Conservation (phyloP, 2,329 filamentous ascomycete genomes). For the Pseudonectria buxi region DNA sequence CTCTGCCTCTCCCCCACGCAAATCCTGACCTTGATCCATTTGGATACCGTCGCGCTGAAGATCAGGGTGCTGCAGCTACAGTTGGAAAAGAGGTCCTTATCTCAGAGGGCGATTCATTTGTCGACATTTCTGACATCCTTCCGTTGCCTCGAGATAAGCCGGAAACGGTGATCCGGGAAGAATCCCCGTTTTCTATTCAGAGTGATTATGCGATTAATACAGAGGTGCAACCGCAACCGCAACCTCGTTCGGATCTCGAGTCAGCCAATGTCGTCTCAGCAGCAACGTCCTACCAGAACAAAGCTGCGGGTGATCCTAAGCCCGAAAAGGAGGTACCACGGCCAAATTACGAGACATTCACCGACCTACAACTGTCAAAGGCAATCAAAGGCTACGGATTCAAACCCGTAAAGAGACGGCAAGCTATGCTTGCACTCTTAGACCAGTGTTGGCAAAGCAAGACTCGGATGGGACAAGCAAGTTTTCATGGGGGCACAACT, state of each 20-base stretch:
- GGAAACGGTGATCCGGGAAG: conserved; percentile 3
- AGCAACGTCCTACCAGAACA: not conserved
- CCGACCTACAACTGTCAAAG: conserved; percentile 55
- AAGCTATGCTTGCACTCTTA: conserved; percentile 63
- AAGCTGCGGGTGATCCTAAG: not conserved
- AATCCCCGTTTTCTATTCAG: conserved; percentile 12
- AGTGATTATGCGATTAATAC: conserved; percentile 15
- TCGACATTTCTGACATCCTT: conserved; percentile 19
- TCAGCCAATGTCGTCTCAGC: not conserved
- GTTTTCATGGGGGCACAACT: conserved; percentile 13
- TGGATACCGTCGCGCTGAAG: conserved; percentile 25
- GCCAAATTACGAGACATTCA: conserved; percentile 56
- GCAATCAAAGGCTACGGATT: conserved; percentile 62
- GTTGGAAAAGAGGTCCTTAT: conserved; percentile 1
- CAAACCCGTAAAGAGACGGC: conserved; percentile 61
- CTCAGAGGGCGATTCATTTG: conserved; percentile 11
- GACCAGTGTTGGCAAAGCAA: conserved; percentile 65
- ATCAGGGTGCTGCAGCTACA: not conserved
- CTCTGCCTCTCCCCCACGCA: conserved; percentile 23
- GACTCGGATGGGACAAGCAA: conserved; percentile 21
- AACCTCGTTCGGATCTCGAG: not conserved
- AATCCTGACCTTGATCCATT: conserved; percentile 30
- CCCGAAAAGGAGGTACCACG: conserved; percentile 11
- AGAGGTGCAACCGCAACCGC: conserved; percentile 3
- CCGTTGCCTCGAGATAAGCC: conserved; percentile 6